These are phyloP conservation scores for Trichophyton simii DNA, from an alignment of 2,329 filamentous ascomycete species.

Conservation along the genomic window DNA sequence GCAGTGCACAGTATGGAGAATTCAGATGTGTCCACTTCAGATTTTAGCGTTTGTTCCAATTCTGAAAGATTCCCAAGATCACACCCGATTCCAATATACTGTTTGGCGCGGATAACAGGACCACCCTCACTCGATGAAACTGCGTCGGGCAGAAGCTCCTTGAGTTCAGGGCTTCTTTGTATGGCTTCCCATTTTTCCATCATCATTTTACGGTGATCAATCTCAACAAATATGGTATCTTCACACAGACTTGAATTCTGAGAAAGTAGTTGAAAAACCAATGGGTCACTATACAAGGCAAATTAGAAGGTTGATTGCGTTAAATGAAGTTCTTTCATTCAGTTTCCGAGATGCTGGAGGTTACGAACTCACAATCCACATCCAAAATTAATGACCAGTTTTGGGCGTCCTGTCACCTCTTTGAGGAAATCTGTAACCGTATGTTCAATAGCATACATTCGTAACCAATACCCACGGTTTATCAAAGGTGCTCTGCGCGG, in stretches of 20 bases:
- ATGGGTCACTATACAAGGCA: constrained; percentile 54
- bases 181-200: constrained; percentile 59
- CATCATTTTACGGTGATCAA: constrained; percentile 76
- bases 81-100: constrained; percentile 69
- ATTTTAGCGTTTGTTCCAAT: constrained; percentile 48
- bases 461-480: constrained; percentile 78
- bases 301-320: neutral
- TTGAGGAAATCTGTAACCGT: constrained; percentile 62
- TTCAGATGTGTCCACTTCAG: constrained; percentile 42
- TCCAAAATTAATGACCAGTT: constrained; percentile 70
- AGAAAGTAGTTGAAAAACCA: constrained; percentile 70
- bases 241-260: constrained; percentile 49
- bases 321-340: too few relatives aligned
- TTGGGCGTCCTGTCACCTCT: constrained; percentile 43
- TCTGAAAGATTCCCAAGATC: constrained; percentile 57
- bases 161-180: constrained; percentile 48
- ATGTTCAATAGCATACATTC: constrained; percentile 69
- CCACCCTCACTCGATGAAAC: constrained; percentile 22
- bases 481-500: constrained; percentile 76
- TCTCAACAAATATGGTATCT: constrained; percentile 60
- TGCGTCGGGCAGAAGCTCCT: constrained; percentile 38
- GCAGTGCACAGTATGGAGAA: constrained; percentile 66
- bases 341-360: neutral
- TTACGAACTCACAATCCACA: constrained; percentile 65
- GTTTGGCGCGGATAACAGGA: constrained; percentile 51